Evolutionary conservation across 2,329 filamentous ascomycete genomes (phyloP).

Genomic region (Penicillium expansum): DNA sequence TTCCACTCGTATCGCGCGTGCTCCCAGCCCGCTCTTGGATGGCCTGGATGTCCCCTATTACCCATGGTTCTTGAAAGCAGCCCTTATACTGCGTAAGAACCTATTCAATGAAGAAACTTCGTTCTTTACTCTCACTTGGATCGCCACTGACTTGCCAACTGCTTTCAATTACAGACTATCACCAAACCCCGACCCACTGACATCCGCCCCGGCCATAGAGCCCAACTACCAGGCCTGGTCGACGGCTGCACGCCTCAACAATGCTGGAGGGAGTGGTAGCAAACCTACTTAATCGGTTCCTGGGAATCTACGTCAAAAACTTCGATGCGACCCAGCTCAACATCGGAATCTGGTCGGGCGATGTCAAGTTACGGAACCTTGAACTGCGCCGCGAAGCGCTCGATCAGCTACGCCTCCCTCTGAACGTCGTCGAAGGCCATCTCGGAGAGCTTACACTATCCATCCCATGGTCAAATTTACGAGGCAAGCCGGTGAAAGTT

Average conservation of each 20-base stretch:
- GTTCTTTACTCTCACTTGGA: background rate
- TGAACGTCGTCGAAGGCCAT: slow-evolving; percentile 95
- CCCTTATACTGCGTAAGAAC: slow-evolving; percentile 7
- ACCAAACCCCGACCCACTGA: slow-evolving; percentile 13
- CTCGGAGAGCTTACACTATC: slow-evolving; percentile 85
- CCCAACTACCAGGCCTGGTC: slow-evolving; percentile 63
- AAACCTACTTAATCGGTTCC: slow-evolving; percentile 94
- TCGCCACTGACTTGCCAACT: slow-evolving; percentile 10
- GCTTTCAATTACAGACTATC: slow-evolving; percentile 11
- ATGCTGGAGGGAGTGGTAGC: slow-evolving; percentile 98
- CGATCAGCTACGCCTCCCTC: slow-evolving; percentile 91
- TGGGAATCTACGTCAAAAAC: slow-evolving; percentile 99
- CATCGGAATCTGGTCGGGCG: slow-evolving; percentile 97
- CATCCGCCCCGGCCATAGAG: slow-evolving; percentile 15
- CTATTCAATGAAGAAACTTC: background rate
- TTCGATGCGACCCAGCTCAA: slow-evolving; percentile 98
- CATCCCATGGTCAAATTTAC: slow-evolving; percentile 96
- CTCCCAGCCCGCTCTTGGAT: slow-evolving; percentile 27
- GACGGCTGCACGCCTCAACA: slow-evolving; percentile 60
- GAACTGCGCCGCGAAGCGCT: slow-evolving; percentile 92
- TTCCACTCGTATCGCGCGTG: slow-evolving; percentile 31
- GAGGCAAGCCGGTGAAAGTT: slow-evolving; percentile 90
- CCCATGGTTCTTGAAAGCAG: slow-evolving; percentile 24
- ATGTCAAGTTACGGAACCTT: slow-evolving; percentile 91
- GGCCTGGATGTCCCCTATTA: slow-evolving; percentile 20